Conservation (phyloP, 179 eudicot genomes). For the Silene noctiflora region DNA sequence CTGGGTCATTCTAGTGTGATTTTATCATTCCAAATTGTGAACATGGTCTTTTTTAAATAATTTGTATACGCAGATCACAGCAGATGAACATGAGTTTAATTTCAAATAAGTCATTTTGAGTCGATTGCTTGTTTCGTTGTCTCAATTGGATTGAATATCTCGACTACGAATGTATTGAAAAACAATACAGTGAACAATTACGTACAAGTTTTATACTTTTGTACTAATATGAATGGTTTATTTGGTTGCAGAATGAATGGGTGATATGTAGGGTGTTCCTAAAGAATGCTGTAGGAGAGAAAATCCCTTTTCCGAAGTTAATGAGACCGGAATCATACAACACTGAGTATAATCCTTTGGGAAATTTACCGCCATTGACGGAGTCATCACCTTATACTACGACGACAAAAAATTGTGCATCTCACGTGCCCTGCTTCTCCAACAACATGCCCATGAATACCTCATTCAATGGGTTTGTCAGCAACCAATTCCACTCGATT, state of each 20-base stretch:
- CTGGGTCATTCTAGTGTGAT: no score
- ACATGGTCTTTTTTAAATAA: no score
- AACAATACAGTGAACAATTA: no score
- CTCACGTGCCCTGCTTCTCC: conserved; percentile 97
- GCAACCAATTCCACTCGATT: conserved; percentile 22
- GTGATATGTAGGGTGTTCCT: conserved; percentile 77
- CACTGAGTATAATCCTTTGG: conserved; percentile 30
- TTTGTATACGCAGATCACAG: no score
- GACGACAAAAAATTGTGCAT: conserved; percentile 12
- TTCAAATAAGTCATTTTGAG: no score
- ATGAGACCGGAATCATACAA: conserved; percentile 29
- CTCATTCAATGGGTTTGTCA: conserved; percentile 19
- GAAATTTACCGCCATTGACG: conserved; percentile 54
- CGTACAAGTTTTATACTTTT: no score
- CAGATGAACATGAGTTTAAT: no score
- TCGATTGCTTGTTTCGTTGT: no score
- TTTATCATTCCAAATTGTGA: no score
- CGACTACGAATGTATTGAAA: no score
- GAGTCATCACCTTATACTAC: conserved; percentile 45
- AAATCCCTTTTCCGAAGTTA: conserved; percentile 41
- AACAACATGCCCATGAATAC: conserved; percentile 30
- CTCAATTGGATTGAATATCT: no score
- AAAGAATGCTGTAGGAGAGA: conserved; percentile 59
- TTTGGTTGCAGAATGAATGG: conserved; percentile 73
- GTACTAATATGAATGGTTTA: conserved; percentile 7